phyloP scores from a whole-genome alignment of 2,329 filamentous ascomycete genomes.

The Fusarium circinatum region DNA sequence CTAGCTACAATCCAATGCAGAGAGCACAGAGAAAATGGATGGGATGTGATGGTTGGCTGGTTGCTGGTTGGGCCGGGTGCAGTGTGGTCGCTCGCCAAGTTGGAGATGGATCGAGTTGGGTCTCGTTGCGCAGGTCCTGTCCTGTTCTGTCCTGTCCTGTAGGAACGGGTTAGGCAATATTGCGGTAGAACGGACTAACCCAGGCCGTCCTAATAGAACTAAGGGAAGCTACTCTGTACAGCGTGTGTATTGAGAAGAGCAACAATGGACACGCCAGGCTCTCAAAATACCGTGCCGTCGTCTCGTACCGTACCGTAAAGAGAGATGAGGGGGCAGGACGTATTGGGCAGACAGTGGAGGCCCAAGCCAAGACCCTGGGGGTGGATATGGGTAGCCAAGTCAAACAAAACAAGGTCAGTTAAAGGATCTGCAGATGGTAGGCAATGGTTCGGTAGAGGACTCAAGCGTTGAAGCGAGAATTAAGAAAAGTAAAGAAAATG shows the following conservation, averaged over 20 bases:
- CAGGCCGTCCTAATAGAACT: conserved; percentile 12
- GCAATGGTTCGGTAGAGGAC: conserved; percentile 10
- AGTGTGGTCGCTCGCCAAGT: conserved; percentile 41
- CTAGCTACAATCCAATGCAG: conserved; percentile 30
- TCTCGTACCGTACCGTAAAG: not conserved
- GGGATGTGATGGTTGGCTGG: conserved; percentile 21
- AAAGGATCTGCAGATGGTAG: not conserved
- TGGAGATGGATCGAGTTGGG: conserved; percentile 38
- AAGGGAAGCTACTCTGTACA: not conserved
- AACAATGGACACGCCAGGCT: conserved; percentile 15
- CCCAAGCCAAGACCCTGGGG: conserved; percentile 42
- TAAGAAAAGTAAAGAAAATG: not conserved
- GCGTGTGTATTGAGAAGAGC: conserved; percentile 1
- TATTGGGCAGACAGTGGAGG: conserved; percentile 44
- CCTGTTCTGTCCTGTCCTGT: not conserved
- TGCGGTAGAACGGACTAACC: conserved; percentile 16
- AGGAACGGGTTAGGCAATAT: not conserved
- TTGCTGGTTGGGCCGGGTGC: conserved; percentile 37
- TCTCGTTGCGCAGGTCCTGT: conserved; percentile 20
- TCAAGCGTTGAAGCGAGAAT: conserved; percentile 7
- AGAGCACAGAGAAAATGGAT: conserved; percentile 13
- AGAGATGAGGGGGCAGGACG: conserved; percentile 36
- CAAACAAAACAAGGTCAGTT: not conserved
- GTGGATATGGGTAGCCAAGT: conserved; percentile 15
- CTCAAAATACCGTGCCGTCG: conserved; percentile 10